Conservation (phyloP, 2,329 filamentous ascomycete genomes). For the Diaporthe aspalathi region DNA sequence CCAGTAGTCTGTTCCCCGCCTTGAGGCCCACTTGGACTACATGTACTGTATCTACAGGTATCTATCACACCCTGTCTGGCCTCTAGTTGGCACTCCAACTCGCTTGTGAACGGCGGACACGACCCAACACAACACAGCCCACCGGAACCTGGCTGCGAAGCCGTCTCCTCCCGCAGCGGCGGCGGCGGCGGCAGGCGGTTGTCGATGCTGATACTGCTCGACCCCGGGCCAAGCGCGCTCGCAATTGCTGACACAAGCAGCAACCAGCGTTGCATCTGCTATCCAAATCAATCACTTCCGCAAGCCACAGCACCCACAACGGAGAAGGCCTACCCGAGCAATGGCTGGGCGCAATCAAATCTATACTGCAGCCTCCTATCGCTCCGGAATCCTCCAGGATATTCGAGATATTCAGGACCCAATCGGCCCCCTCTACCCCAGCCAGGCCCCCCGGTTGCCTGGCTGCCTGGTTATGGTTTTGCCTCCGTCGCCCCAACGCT, state of each 20-base stretch:
- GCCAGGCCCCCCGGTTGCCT: background rate
- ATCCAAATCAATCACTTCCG: background rate
- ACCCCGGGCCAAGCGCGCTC: slow-evolving; percentile 2
- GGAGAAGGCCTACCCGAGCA: slow-evolving; percentile 20
- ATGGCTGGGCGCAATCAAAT: slow-evolving; percentile 19
- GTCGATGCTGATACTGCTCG: background rate
- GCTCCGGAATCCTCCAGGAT: background rate
- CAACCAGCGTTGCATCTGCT: slow-evolving; percentile 2
- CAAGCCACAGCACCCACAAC: slow-evolving; percentile 6
- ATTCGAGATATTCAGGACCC: background rate
- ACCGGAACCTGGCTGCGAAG: background rate
- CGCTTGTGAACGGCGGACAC: background rate
- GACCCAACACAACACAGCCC: slow-evolving; percentile 3
- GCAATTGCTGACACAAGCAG: background rate
- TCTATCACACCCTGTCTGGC: background rate
- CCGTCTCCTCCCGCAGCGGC: background rate
- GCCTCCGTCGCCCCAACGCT: slow-evolving; percentile 7
- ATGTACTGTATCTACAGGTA: background rate
- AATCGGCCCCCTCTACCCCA: slow-evolving; percentile 20
- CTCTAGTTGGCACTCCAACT: no score
- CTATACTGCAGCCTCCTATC: slow-evolving; percentile 22
- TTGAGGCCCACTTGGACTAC: slow-evolving; percentile 2
- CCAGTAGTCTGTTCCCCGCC: slow-evolving; percentile 26
- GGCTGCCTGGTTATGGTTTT: background rate
- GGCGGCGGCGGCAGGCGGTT: background rate